Conservation (phyloP, 305 asterid species). For the Striga hermonthica region DNA sequence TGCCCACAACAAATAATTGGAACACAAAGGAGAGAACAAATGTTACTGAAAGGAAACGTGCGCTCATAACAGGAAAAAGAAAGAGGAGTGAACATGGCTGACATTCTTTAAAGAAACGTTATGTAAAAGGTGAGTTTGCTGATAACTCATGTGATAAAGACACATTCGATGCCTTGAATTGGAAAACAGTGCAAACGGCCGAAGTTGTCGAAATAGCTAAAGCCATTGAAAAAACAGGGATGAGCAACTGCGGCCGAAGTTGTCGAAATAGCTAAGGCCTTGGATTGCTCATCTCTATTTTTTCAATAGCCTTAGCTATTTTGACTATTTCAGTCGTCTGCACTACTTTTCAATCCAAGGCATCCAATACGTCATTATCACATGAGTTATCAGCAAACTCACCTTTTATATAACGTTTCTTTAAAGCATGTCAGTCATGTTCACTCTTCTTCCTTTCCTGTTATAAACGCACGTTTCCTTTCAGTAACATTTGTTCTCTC, state of each 20-base stretch:
- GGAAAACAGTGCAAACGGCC: constrained; percentile 34
- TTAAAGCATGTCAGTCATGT: constrained; percentile 28
- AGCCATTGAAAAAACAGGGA: constrained; percentile 33
- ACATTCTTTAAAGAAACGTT: constrained; percentile 24
- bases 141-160: background rate
- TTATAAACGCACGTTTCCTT: too few species aligned
- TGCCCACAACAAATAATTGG: too few species aligned
- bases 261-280: too few species aligned
- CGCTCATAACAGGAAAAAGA: constrained; percentile 16
- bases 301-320: too few species aligned
- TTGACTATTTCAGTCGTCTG: too few species aligned
- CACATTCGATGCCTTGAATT: constrained; percentile 33
- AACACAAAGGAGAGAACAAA: too few species aligned
- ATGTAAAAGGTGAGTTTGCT: background rate
- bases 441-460: constrained; percentile 24
- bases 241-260: too few species aligned
- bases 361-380: constrained; percentile 15
- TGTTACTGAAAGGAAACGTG: too few species aligned
- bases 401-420: constrained; percentile 2
- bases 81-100: constrained; percentile 26
- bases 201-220: constrained; percentile 27
- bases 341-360: constrained; percentile 39
- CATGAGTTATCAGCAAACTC: background rate
- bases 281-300: constrained; percentile 35
- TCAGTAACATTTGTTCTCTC: too few species aligned